Percentiles rank a stretch among this genome's conserved stretches.
phyloP scores from a whole-genome alignment of 106 monocot genomes.

The Narthecium ossifragum region DNA sequence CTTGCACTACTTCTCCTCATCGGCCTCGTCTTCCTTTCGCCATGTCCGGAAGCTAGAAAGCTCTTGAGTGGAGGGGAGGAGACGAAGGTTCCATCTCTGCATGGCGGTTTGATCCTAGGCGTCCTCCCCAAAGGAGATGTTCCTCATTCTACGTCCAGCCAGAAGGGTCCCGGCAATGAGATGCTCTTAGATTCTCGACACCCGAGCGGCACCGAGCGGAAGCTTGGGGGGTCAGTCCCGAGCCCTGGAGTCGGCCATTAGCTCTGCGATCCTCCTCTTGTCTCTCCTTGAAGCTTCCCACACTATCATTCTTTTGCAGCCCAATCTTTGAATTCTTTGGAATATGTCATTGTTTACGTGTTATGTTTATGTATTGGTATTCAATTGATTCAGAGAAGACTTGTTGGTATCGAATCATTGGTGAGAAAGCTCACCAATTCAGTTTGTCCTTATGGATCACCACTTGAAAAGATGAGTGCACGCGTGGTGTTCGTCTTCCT shows the following conservation, averaged over 20 bases:
- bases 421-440: too few relatives aligned
- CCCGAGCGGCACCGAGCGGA: not conserved
- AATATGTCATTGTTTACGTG: too few relatives aligned
- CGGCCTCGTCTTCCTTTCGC: not conserved
- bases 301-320: not conserved
- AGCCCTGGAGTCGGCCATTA: slow-evolving; percentile 4
- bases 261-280: not conserved
- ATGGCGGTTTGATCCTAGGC: not conserved
- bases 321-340: not conserved
- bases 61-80: not conserved
- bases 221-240: not conserved
- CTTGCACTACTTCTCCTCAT: not conserved
- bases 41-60: not conserved
- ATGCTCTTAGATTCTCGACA: too few relatives aligned
- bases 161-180: not conserved
- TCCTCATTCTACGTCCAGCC: not conserved
- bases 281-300: not conserved
- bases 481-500: too few relatives aligned
- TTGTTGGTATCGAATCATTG: too few relatives aligned
- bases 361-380: not conserved
- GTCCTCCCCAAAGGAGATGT: not conserved
- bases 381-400: not conserved
- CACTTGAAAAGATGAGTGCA: too few relatives aligned
- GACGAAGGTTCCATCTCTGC: not conserved
- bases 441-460: not conserved